A percentile compares a stretch with the other conserved stretches of the same genome.
phyloP scores from a whole-genome alignment of 1,284 basidiomycete species.

The Ceratobasidium sp. region DNA sequence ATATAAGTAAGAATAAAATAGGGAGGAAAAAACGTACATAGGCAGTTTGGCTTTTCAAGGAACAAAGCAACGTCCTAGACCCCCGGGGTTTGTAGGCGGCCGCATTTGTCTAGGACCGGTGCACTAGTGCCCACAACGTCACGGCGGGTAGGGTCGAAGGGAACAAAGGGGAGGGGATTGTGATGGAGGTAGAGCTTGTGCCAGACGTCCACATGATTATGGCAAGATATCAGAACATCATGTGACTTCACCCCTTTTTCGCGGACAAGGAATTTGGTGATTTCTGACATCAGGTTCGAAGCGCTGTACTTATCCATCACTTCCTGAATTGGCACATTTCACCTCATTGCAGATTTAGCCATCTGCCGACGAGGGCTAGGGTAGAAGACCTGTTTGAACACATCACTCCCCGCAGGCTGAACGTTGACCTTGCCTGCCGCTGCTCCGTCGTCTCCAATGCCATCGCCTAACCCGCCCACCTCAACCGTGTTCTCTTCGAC shows the following conservation, averaged over 20 bases:
- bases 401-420: not conserved
- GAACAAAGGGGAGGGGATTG: conserved; percentile 10
- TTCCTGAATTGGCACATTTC: not conserved
- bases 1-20: too few species aligned
- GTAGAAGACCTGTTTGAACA: not conserved
- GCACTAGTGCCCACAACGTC: conserved; percentile 10
- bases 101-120: not conserved
- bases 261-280: not conserved
- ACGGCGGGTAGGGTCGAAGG: conserved; percentile 9
- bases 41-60: too few species aligned
- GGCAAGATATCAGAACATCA: not conserved
- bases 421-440: too few species aligned
- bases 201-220: conserved; percentile 8
- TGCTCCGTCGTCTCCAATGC: not conserved
- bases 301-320: not conserved
- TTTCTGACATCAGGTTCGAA: not conserved
- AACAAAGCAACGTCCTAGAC: too few species aligned
- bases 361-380: not conserved
- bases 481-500: not conserved
- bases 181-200: conserved; percentile 24
- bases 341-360: not conserved
- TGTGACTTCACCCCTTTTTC: not conserved
- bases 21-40: too few species aligned
- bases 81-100: too few species aligned
- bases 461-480: not conserved